Base-by-base conservation (phyloP, 306 rosid genomes). In the Geum urbanum region DNA sequence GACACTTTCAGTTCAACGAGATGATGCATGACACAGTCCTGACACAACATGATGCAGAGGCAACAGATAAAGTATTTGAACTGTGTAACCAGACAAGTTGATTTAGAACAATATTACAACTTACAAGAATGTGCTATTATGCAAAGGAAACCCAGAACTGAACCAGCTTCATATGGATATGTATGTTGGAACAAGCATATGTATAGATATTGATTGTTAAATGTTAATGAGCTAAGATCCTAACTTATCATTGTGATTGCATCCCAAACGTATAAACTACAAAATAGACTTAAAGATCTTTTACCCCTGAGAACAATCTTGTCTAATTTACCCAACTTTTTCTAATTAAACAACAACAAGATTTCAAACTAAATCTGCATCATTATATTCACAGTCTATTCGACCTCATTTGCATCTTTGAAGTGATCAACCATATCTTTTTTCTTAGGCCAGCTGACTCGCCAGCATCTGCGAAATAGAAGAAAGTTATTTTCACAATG, bases 381-480 rank as follows among this genome's bases (percentile, higher is more conserved):
- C 19, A 19, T 11, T 41, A 57, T 32, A 44, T 43, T 9, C 1
- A 37, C 63, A n/a, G n/a, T 65, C 16, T 40, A 7, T 22, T 84
- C 54, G 46, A 89, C 99, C 96, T 94, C 97, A 79, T 94, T 94
- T 63, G 99, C 99, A 86, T 94, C 99, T 86, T 94, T 94, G 82
- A 82, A 91, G 74, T 83, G 41, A 18, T 77, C 83, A 18, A 35
- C 64, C 45, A 1, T 52, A 27, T 70, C 82, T 64, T 76, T 79
- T 84, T 82, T 90, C 86, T 72, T 84, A 46, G 97, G 98, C 98
- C 98, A 94, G 70, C 61, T 88, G 54, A 94, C 91, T 73, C 97
- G 85, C 97, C 99, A 94, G 79, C 99, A 94, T 83, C 99, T 91
- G 83, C 82, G 72, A 66, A 54, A 61, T 46, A 15, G 19, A 11